Evolutionary conservation across 2,329 filamentous ascomycete genomes (phyloP), one percentile per base, ranked within the genome.

Genomic region (Anisogramma anomala): DNA sequence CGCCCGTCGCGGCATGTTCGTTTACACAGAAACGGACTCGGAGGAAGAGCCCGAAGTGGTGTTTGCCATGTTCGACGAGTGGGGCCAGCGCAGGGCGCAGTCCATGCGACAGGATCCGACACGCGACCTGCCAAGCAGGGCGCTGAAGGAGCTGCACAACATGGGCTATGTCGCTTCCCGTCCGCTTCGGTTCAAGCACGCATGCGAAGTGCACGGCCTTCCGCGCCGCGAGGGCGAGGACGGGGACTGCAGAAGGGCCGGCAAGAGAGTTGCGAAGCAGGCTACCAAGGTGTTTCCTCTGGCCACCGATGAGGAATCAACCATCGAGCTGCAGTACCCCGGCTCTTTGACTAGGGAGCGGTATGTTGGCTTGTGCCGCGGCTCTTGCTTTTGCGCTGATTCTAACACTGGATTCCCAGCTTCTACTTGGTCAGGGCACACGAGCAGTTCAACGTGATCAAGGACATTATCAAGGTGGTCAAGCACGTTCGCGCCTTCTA

Each of bases 241-340:
- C 9, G 22, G 9, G 22, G 22, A 23, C 9, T 5, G 22, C 22
- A 23, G 9, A 9, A 23, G 9, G 22, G 9, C 22, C 22, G 22
- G 22, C 22, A 23, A 23, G 22, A 23, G 9, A 9, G 22, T 23
- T 23, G 9, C 5, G 22, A 5, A 23, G 9, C 22, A 23, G 22
- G 22, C 22, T 5, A 23, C 5, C 6, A 67, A 68, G 1, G 66
- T 68, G 10, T 62, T 72, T 23, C 41, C 44, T 45, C 65, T 66
- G 28, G 63, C 68, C 3, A 60, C 63, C 35, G 61, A 66, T 35
- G 66, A 76, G 44, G 70, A 76, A 43, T 67, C 78, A 6, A 64
- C 61, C 9, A 74, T 93, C 45, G 67, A 79, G 55, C 64, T 96
- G 51, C 84, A 91, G 58, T 96, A 96, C 60, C 89, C 91, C 8